Percentiles rank a stretch among this genome's conserved stretches.
Conservation (phyloP, 2,329 filamentous ascomycete species). For the Penicillium hordei region DNA sequence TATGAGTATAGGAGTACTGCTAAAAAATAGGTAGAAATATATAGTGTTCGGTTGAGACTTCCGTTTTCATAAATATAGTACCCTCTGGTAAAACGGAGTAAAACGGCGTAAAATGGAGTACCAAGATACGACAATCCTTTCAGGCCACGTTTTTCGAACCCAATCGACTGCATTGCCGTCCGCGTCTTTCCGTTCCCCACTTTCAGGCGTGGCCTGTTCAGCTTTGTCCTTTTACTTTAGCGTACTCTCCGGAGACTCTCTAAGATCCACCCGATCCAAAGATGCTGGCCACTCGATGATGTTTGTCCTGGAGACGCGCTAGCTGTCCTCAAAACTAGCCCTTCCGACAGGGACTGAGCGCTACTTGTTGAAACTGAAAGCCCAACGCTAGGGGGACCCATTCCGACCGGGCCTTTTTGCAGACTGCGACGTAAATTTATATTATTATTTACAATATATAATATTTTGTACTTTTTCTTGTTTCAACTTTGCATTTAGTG, state of each 20-base stretch:
- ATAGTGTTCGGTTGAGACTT: not conserved
- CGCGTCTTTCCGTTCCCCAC: conserved; percentile 37
- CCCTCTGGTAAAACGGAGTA: not conserved
- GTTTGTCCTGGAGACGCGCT: conserved; percentile 24
- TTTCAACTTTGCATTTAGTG: not conserved
- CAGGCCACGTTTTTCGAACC: conserved; percentile 24
- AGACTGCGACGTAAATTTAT: conserved; percentile 13
- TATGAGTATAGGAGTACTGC: not conserved
- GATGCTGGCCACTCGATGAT: conserved; percentile 25
- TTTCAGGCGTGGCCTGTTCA: conserved; percentile 21
- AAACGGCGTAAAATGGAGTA: conserved; percentile 2
- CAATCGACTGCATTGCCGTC: conserved; percentile 38
- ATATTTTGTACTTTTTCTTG: not conserved
- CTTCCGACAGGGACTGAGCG: conserved; percentile 25
- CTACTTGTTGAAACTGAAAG: not conserved
- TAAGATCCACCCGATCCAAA: conserved; percentile 19
- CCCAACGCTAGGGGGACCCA: conserved; percentile 18
- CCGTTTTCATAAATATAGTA: conserved; percentile 1
- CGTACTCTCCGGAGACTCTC: conserved; percentile 4
- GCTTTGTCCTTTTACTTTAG: conserved; percentile 8
- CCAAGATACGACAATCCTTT: conserved; percentile 5
- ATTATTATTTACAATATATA: not conserved
- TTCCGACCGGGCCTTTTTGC: conserved; percentile 16
- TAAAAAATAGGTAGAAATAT: not conserved
- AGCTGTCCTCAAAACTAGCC: conserved; percentile 18